phyloP scores from a whole-genome alignment of 2,329 filamentous ascomycete species.

The Cercospora sesami region DNA sequence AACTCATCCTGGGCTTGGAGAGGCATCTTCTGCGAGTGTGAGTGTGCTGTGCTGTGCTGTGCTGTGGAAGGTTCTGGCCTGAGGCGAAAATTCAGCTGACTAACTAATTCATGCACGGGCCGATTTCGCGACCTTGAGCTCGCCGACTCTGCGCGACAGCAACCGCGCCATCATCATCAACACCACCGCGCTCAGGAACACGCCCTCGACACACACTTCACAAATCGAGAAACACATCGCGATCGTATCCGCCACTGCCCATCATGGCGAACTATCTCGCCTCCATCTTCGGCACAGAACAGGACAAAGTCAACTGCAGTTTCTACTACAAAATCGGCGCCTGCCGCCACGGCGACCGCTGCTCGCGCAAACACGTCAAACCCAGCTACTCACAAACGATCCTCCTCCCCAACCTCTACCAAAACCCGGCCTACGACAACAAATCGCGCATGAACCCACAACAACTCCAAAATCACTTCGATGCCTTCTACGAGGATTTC shows the following conservation, averaged over 20 bases:
- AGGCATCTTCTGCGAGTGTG: neutral
- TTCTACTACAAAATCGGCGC: conserved; percentile 99
- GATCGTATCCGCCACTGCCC: conserved; percentile 13
- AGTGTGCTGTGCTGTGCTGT: too few species aligned
- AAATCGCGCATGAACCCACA: conserved; percentile 83
- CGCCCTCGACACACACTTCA: neutral
- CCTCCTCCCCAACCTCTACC: conserved; percentile 97
- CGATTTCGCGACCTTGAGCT: conserved; percentile 1
- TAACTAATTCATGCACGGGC: too few species aligned
- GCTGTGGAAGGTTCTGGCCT: neutral
- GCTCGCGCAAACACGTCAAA: conserved; percentile 98
- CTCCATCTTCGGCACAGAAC: conserved; percentile 98
- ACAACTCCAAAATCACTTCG: conserved; percentile 98
- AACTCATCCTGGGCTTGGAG: neutral
- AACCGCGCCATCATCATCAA: neutral
- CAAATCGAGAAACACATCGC: neutral
- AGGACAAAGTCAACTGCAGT: conserved; percentile 98
- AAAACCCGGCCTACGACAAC: conserved; percentile 91
- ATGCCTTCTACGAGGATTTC: conserved; percentile 99
- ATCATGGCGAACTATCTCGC: conserved; percentile 60
- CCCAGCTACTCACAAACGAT: conserved; percentile 97
- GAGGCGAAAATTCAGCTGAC: neutral
- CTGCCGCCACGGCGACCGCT: conserved; percentile 96
- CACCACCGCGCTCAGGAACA: conserved; percentile 1
- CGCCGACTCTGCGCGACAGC: neutral